phyloP scores from a whole-genome alignment of 192 early-diverging fungal species.

The Martensiomyces pterosporus region DNA sequence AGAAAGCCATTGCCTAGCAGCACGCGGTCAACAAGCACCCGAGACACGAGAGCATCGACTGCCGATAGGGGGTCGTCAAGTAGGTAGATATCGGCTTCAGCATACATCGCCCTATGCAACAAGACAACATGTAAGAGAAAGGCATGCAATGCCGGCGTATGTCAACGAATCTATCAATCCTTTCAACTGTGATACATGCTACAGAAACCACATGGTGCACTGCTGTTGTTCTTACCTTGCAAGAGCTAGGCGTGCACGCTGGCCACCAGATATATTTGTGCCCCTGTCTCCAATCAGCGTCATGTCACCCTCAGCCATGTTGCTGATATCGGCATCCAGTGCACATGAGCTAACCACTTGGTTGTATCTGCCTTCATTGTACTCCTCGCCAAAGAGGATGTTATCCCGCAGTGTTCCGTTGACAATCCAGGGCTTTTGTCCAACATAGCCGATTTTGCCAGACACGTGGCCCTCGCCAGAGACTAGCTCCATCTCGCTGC shows the following conservation, averaged over 20 bases:
- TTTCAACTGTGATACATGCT: too few relatives aligned
- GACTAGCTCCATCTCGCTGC: conserved; percentile 61
- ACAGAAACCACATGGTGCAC: too few relatives aligned
- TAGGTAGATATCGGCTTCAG: conserved; percentile 68
- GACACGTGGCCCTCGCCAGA: neutral
- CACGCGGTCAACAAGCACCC: conserved; percentile 64
- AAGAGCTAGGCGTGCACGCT: conserved; percentile 57
- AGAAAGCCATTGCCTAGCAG: conserved; percentile 28
- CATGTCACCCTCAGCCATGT: conserved; percentile 56
- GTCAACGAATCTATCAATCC: too few relatives aligned
- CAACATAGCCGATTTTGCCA: conserved; percentile 29
- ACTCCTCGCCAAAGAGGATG: conserved; percentile 61
- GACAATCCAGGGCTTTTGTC: conserved; percentile 57
- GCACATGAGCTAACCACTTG: conserved; percentile 57
- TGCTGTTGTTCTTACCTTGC: too few relatives aligned
- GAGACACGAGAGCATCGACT: conserved; percentile 64
- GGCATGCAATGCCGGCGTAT: too few relatives aligned
- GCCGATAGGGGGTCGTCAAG: conserved; percentile 81
- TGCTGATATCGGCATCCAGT: conserved; percentile 54
- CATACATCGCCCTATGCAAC: conserved; percentile 70
- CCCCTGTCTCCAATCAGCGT: conserved; percentile 52
- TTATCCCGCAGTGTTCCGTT: conserved; percentile 66
- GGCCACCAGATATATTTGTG: conserved; percentile 39
- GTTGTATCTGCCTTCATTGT: conserved; percentile 51
- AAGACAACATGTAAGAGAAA: too few relatives aligned